phyloP scores from a whole-genome alignment of 176 grass and related monocot species.

The Oropetium thomaeum region DNA sequence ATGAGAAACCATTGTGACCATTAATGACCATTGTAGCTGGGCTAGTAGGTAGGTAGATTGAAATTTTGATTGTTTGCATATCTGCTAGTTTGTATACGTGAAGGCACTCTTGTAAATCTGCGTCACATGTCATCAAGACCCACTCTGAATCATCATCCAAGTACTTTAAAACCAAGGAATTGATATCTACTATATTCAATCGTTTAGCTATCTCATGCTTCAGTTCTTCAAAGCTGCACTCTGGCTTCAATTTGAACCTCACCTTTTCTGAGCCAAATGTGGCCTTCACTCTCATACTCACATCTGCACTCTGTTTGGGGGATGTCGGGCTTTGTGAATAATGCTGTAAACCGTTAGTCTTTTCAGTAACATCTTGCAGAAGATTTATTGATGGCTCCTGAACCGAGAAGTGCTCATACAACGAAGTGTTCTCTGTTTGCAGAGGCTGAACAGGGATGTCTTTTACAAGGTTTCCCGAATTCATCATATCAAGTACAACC shows the following conservation, averaged over 20 bases:
- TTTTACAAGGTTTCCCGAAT: constrained; percentile 31
- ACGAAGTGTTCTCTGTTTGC: constrained; percentile 41
- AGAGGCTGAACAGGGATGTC: constrained; percentile 31
- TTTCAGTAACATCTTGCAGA: constrained; percentile 27
- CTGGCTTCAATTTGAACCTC: constrained; percentile 67
- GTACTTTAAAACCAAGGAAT: constrained; percentile 70
- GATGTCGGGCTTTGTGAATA: constrained; percentile 33
- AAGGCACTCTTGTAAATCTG: constrained; percentile 89
- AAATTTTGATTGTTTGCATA: constrained; percentile 81
- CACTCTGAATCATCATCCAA: constrained; percentile 94
- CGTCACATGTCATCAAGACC: constrained; percentile 92
- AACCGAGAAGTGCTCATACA: constrained; percentile 42
- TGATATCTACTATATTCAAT: constrained; percentile 53
- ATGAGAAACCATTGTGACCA: constrained; percentile 42
- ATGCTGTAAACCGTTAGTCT: constrained; percentile 28
- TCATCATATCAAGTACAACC: constrained; percentile 33
- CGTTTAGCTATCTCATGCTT: constrained; percentile 75
- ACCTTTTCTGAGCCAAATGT: constrained; percentile 77
- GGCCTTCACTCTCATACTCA: constrained; percentile 74
- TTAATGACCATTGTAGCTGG: constrained; percentile 26
- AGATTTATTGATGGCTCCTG: constrained; percentile 37
- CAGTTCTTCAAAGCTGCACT: constrained; percentile 61
- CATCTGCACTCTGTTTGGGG: constrained; percentile 34
- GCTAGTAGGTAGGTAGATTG: constrained; percentile 45
- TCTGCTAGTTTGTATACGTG: constrained; percentile 74